Percentiles rank a stretch among this genome's conserved stretches.
Evolutionary conservation across 2,329 filamentous ascomycete genomes (phyloP).

Genomic region (Tothia fuscella): DNA sequence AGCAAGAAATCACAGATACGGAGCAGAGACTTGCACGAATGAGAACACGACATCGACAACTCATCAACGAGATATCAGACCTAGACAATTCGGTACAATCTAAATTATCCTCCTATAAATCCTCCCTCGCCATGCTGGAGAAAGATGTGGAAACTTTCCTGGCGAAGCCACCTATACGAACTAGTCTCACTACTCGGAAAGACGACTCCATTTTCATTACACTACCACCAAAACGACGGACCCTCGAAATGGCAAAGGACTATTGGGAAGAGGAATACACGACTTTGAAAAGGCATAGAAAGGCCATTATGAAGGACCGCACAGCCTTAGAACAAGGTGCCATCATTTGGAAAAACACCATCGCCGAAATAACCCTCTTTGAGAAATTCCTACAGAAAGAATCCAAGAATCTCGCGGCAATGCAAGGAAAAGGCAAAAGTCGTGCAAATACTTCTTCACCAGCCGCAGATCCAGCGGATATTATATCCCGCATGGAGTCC

Average conservation of each 20-base stretch:
- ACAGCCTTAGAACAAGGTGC: constrained; percentile 56
- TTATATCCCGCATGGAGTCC: constrained; percentile 43
- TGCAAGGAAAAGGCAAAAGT: constrained; percentile 15
- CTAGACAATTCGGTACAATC: constrained; percentile 56
- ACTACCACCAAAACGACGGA: constrained; percentile 53
- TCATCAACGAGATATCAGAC: constrained; percentile 49
- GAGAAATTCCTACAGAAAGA: constrained; percentile 50
- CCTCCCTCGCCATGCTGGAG: constrained; percentile 55
- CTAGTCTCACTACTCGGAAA: constrained; percentile 12
- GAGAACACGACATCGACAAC: constrained; percentile 46
- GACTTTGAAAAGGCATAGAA: constrained; percentile 42
- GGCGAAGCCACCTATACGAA: constrained; percentile 39
- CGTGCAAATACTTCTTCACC: constrained; percentile 13
- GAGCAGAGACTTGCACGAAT: constrained; percentile 52
- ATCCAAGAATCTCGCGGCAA: constrained; percentile 33
- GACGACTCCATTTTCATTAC: constrained; percentile 40
- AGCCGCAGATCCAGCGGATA: constrained; percentile 16
- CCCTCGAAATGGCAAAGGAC: constrained; percentile 55
- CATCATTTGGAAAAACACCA: constrained; percentile 52
- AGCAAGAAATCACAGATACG: constrained; percentile 52
- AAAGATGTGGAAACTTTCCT: constrained; percentile 49
- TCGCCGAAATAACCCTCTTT: constrained; percentile 49
- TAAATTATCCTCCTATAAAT: constrained; percentile 58
- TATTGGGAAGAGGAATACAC: constrained; percentile 57
- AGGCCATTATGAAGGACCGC: constrained; percentile 48